phyloP scores from a whole-genome alignment of 139 green algal genomes.

The Pseudopediastrum boryanum region DNA sequence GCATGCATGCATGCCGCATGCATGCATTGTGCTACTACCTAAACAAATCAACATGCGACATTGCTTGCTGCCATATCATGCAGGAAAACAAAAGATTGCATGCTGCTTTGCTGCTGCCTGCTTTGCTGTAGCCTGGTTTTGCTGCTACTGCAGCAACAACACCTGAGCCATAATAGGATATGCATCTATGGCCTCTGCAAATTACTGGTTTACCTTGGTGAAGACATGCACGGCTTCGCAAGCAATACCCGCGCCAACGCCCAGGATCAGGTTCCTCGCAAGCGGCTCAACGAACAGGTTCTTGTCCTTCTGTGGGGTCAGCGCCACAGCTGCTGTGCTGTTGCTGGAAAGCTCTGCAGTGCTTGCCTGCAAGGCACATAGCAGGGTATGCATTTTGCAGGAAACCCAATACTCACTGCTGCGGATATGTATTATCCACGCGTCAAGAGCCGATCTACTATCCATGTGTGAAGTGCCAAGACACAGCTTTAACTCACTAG shows the following conservation, averaged over 20 bases:
- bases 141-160: no score
- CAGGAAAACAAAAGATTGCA: no score
- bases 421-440: not conserved
- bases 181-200: not conserved
- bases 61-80: no score
- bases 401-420: not conserved
- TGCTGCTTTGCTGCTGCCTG: no score
- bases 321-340: not conserved
- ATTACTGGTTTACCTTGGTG: slow-evolving; percentile 15
- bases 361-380: no score
- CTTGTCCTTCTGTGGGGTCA: not conserved
- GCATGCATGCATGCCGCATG: no score
- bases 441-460: not conserved
- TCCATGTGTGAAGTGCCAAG: not conserved
- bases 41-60: no score
- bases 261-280: slow-evolving; percentile 65
- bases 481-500: no score
- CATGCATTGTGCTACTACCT: no score
- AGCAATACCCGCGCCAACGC: slow-evolving; percentile 55
- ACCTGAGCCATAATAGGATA: no score
- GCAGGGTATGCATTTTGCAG: not conserved
- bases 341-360: not conserved
- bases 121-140: no score
- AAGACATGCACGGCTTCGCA: slow-evolving; percentile 64
- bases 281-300: slow-evolving; percentile 62